Percentiles rank a stretch among this genome's conserved stretches.
phyloP scores from a whole-genome alignment of 805 yeast genomes.

The Metschnikowia lunata region DNA sequence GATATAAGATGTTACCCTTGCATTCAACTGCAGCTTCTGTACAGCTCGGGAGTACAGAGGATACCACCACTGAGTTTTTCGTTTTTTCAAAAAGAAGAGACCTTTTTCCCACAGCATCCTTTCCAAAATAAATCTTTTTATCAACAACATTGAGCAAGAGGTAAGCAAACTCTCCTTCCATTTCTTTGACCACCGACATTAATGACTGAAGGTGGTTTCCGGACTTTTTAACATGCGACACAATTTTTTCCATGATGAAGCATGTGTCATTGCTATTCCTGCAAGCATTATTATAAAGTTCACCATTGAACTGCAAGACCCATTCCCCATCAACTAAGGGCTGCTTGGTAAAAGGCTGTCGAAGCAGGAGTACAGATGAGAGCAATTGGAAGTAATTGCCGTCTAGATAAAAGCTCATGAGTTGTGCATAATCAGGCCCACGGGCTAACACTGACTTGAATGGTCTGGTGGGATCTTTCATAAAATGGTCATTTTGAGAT shows the following conservation, averaged over 20 bases:
- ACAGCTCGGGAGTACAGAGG: constrained; percentile 25
- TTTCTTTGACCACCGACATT: constrained; percentile 35
- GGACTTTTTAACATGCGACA: not conserved
- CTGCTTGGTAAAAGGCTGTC: constrained; percentile 76
- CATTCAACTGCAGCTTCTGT: constrained; percentile 47
- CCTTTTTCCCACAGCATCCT: constrained; percentile 80
- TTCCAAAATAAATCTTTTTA: constrained; percentile 62
- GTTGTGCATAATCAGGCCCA: constrained; percentile 56
- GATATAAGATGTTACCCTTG: constrained; percentile 46
- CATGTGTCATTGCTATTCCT: constrained; percentile 57
- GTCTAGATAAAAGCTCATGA: constrained; percentile 10
- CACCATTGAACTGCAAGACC: constrained; percentile 83
- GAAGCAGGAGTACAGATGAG: constrained; percentile 74
- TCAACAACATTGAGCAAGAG: constrained; percentile 43
- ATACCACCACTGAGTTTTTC: constrained; percentile 37
- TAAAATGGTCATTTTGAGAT: not conserved
- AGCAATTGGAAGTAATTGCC: constrained; percentile 31
- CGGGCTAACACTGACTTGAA: constrained; percentile 38
- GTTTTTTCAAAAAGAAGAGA: constrained; percentile 51
- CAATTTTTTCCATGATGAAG: constrained; percentile 42
- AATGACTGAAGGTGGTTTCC: constrained; percentile 11
- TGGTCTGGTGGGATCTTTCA: not conserved
- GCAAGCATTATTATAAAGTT: constrained; percentile 64
- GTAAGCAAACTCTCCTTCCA: constrained; percentile 85
- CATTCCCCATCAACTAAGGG: constrained; percentile 43